These are phyloP conservation scores for Candida verbasci DNA, from an alignment of 805 yeast species.

Conservation along the genomic window DNA sequence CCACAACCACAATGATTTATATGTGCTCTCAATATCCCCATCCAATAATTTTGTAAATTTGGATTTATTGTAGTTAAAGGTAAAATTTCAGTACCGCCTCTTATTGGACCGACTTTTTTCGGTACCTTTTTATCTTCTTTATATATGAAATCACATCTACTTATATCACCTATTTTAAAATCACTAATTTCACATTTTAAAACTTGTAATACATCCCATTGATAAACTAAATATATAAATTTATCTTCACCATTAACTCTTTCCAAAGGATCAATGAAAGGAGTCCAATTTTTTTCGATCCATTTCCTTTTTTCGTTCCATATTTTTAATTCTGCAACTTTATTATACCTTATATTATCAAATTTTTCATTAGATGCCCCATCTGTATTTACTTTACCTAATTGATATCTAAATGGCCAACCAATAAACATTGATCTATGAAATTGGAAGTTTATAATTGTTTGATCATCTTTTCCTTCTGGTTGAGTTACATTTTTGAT, in stretches of 20 bases:
- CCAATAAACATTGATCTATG: constrained; percentile 27
- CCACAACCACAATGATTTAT: constrained; percentile 36
- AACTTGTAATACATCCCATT: constrained; percentile 27
- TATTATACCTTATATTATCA: constrained; percentile 15
- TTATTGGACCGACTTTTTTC: constrained; percentile 24
- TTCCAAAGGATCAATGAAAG: constrained; percentile 23
- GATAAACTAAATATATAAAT: constrained; percentile 25
- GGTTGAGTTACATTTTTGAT: constrained; percentile 3
- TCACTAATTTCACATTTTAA: constrained; percentile 20
- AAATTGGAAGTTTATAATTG: background rate
- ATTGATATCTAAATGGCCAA: constrained; percentile 30
- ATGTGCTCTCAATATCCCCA: constrained; percentile 39
- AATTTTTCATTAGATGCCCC: constrained; percentile 12
- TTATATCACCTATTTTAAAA: constrained; percentile 6
- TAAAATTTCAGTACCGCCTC: constrained; percentile 34
- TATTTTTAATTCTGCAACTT: constrained; percentile 17
- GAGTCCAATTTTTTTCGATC: constrained; percentile 38
- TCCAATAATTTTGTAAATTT: constrained; percentile 20
- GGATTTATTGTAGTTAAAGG: constrained; percentile 14
- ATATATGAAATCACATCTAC: constrained; percentile 5
- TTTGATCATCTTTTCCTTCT: constrained; percentile 5
- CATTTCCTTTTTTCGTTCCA: constrained; percentile 2
- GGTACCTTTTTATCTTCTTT: constrained; percentile 7
- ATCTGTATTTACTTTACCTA: constrained; percentile 25
- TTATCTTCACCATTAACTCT: constrained; percentile 22